Evolutionary conservation across 345 rosid genomes (phyloP).

Genomic region (Lepidium africanum): DNA sequence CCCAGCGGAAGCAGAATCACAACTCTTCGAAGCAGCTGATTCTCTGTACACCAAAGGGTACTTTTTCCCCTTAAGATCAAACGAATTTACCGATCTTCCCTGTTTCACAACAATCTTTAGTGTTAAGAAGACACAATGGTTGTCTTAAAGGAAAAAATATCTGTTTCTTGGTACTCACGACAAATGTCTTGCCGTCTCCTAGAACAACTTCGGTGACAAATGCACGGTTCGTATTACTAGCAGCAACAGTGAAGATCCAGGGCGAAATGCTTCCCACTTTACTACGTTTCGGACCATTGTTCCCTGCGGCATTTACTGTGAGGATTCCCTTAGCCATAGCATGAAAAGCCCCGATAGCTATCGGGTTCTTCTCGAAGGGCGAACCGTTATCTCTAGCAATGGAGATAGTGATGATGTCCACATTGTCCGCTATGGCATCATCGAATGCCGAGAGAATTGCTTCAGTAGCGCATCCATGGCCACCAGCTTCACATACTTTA

Average conservation of each 20-base stretch:
- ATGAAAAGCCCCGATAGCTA: conserved; percentile 47
- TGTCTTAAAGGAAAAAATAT: background rate
- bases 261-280: conserved; percentile 28
- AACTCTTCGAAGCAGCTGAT: conserved; percentile 8
- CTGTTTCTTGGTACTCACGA: conserved; percentile 30
- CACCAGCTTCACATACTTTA: conserved; percentile 25
- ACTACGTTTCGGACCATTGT: conserved; percentile 4
- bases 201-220: conserved; percentile 36
- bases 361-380: background rate
- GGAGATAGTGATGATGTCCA: conserved; percentile 35
- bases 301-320: conserved; percentile 40
- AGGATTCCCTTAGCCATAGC: conserved; percentile 47
- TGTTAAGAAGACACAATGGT: background rate
- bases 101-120: conserved; percentile 7
- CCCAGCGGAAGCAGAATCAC: conserved; percentile 10
- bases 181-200: conserved; percentile 32
- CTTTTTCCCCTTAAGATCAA: conserved; percentile 22
- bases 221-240: conserved; percentile 38
- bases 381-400: background rate
- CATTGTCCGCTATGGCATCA: conserved; percentile 43
- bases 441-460: conserved; percentile 35
- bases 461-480: background rate
- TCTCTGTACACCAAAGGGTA: conserved; percentile 29
- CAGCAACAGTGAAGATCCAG: conserved; percentile 47
- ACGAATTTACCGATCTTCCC: conserved; percentile 39